A percentile compares a stretch with the other conserved stretches of the same genome.
These are phyloP conservation scores for Bipolaris sorokiniana DNA, from an alignment of 2,329 filamentous ascomycete genomes.

Conservation along the genomic window DNA sequence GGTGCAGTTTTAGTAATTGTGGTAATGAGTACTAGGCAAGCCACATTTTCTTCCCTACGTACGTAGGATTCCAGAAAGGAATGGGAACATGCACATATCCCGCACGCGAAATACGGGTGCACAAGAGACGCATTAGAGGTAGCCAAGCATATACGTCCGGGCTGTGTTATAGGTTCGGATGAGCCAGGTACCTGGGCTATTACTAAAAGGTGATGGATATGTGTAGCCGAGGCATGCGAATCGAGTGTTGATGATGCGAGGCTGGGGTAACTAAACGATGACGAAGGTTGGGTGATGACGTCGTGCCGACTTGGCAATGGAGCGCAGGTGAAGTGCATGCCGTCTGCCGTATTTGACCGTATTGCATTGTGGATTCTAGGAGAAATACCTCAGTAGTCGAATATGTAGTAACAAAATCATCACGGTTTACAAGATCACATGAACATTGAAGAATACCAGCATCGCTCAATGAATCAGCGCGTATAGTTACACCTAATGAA, in stretches of 20 bases:
- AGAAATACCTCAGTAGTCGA: background rate
- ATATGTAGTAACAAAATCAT: too few relatives aligned
- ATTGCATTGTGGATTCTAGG: background rate
- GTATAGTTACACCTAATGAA: background rate
- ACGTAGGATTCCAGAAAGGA: too few relatives aligned
- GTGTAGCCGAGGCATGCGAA: constrained; percentile 3
- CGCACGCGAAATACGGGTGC: background rate
- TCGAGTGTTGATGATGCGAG: constrained; percentile 2
- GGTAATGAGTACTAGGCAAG: background rate
- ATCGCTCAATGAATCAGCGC: background rate
- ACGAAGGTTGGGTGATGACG: constrained; percentile 19
- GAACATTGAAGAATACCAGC: too few relatives aligned
- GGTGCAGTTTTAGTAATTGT: too few relatives aligned
- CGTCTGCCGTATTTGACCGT: background rate
- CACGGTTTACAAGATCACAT: too few relatives aligned
- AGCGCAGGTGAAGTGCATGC: background rate
- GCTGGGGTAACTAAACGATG: constrained; percentile 17
- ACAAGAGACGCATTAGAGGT: background rate
- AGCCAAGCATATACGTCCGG: constrained; percentile 2
- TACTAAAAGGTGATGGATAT: constrained; percentile 2
- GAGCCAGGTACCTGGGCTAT: constrained; percentile 5
- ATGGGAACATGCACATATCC: background rate
- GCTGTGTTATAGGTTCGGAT: constrained; percentile 14
- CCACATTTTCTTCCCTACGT: background rate
- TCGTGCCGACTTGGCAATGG: constrained; percentile 20